These are phyloP conservation scores for Scytalidium lignicola DNA, from an alignment of 2,329 filamentous ascomycete species.

Conservation along the genomic window DNA sequence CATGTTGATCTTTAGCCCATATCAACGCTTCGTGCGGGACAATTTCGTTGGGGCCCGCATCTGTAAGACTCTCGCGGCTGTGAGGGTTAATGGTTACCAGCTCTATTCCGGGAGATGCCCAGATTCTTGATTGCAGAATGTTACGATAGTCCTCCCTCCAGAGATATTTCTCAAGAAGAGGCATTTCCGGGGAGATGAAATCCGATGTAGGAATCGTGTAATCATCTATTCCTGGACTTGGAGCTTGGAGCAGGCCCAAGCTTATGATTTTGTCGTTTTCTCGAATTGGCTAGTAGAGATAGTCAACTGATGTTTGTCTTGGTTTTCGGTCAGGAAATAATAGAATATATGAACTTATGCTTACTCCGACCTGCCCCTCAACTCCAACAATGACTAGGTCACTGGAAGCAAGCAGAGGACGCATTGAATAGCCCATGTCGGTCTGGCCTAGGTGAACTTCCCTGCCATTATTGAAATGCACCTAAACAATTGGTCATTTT, in stretches of 20 bases:
- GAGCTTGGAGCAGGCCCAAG: conserved; percentile 3
- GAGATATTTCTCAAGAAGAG: neutral
- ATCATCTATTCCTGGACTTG: neutral
- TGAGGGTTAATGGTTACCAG: neutral
- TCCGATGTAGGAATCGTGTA: neutral
- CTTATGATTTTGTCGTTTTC: neutral
- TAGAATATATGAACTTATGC: no score
- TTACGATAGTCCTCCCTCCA: conserved; percentile 3
- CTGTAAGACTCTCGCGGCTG: neutral
- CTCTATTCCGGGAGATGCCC: neutral
- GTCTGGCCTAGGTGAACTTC: conserved; percentile 3
- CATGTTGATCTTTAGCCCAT: conserved; percentile 5
- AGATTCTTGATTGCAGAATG: conserved; percentile 3
- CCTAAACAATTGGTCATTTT: neutral
- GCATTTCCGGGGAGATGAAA: neutral
- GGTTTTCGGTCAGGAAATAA: neutral
- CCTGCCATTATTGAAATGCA: conserved; percentile 3
- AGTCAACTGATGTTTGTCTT: neutral
- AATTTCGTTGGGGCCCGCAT: neutral
- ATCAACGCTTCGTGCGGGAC: conserved; percentile 5
- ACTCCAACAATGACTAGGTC: conserved; percentile 1
- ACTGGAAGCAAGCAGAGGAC: neutral
- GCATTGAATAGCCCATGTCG: conserved; percentile 1
- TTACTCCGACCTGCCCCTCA: conserved; percentile 4
- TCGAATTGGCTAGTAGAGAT: neutral